Conservation (phyloP, 495 filamentous ascomycete species). For the Podospora appendiculata region DNA sequence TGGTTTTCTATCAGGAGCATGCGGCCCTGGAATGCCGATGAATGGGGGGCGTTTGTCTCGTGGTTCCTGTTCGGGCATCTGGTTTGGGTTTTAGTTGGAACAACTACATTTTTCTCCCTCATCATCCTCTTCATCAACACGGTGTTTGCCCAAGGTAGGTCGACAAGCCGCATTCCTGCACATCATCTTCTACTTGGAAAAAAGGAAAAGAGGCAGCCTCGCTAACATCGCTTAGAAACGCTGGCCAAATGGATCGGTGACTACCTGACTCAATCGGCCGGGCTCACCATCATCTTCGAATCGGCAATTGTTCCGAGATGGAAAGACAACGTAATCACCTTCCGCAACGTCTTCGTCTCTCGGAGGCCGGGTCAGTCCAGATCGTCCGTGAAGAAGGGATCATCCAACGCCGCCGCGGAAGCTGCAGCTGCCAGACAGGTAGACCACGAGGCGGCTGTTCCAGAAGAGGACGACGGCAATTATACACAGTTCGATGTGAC, state of each 20-base stretch:
- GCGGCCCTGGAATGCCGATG: slow-evolving; percentile 92
- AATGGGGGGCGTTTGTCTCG: slow-evolving; percentile 89
- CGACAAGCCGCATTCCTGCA: neutral
- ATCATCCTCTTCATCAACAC: slow-evolving; percentile 88
- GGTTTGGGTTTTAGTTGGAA: slow-evolving; percentile 89
- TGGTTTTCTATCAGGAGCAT: slow-evolving; percentile 94
- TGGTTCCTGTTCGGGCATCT: slow-evolving; percentile 93
- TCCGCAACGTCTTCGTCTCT: slow-evolving; percentile 95
- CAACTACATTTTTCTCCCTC: slow-evolving; percentile 93
- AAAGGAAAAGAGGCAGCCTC: slow-evolving; percentile 7
- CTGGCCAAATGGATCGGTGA: slow-evolving; percentile 89
- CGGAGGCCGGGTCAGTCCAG: slow-evolving; percentile 73
- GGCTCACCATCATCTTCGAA: slow-evolving; percentile 94
- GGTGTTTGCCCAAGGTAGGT: slow-evolving; percentile 83
- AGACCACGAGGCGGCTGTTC: slow-evolving; percentile 25
- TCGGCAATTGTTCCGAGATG: slow-evolving; percentile 95
- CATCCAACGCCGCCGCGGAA: slow-evolving; percentile 74
- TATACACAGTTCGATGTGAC: slow-evolving; percentile 97
- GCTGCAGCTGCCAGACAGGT: slow-evolving; percentile 65
- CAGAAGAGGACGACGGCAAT: slow-evolving; percentile 80
- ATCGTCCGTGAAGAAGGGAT: slow-evolving; percentile 85
- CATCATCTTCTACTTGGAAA: neutral
- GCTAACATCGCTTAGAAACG: slow-evolving; percentile 55
- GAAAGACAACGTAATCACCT: slow-evolving; percentile 88
- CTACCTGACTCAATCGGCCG: slow-evolving; percentile 89